Conservation (phyloP, 78 protist species). For the Bigelowiella natans region DNA sequence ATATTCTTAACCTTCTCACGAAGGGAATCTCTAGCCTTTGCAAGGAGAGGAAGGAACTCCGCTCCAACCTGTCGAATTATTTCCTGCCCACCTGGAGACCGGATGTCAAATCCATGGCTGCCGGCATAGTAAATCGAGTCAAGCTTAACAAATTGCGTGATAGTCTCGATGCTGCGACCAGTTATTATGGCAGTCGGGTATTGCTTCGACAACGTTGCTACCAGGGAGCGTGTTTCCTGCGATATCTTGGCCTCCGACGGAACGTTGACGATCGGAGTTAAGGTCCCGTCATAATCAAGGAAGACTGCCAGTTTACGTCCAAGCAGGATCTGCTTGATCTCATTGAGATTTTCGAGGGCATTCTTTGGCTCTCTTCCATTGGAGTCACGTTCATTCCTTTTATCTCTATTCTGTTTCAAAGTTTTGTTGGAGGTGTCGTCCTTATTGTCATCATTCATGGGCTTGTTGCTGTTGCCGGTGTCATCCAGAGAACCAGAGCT, state of each 20-base stretch:
- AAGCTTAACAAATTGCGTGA: not conserved
- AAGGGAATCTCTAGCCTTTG: not conserved
- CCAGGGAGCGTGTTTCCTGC: not conserved
- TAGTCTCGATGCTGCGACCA: not conserved
- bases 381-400: too few relatives aligned
- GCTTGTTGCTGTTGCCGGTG: too few relatives aligned
- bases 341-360: not conserved
- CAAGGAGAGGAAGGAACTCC: not conserved
- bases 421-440: too few relatives aligned
- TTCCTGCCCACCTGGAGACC: not conserved
- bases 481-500: too few relatives aligned
- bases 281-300: not conserved
- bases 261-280: not conserved
- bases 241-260: not conserved
- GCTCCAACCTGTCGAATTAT: not conserved
- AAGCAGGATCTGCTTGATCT: not conserved
- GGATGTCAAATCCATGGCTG: not conserved
- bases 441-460: too few relatives aligned
- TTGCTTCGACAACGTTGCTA: not conserved
- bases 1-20: not conserved
- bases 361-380: not conserved
- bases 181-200: not conserved
- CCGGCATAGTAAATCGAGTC: not conserved
- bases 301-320: not conserved
- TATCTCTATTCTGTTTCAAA: too few relatives aligned